Percentiles rank a stretch among this genome's conserved stretches.
Evolutionary conservation across 805 yeast species (phyloP).

Genomic region (Grigorovia transvaalensis): DNA sequence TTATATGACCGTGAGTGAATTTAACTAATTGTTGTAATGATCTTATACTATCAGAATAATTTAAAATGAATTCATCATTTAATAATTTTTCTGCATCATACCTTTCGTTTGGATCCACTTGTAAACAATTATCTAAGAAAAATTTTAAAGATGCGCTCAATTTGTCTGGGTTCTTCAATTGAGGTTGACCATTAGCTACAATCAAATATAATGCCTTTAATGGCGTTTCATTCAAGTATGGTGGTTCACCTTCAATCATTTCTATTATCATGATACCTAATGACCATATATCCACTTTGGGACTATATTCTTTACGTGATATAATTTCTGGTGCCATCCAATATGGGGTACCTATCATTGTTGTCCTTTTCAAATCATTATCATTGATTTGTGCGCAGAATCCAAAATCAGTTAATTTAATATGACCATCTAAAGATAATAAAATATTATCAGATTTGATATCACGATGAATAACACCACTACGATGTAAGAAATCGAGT

Average conservation of each 20-base stretch:
- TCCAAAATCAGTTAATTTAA: conserved; percentile 91
- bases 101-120: conserved; percentile 73
- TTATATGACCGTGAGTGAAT: conserved; percentile 2
- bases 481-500: conserved; percentile 74
- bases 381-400: conserved; percentile 92
- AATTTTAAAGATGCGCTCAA: conserved; percentile 56
- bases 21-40: conserved; percentile 60
- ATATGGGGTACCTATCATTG: conserved; percentile 99
- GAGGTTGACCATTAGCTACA: conserved; percentile 95
- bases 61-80: conserved; percentile 49
- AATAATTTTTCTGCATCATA: conserved; percentile 69
- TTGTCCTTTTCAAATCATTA: conserved; percentile 75
- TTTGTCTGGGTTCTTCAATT: conserved; percentile 77
- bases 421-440: conserved; percentile 72
- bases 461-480: conserved; percentile 92
- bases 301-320: conserved; percentile 87
- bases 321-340: conserved; percentile 99
- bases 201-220: conserved; percentile 85
- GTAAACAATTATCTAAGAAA: conserved; percentile 69
- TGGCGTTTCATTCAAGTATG: conserved; percentile 93
- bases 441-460: conserved; percentile 91
- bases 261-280: conserved; percentile 96
- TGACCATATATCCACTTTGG: conserved; percentile 96
- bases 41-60: conserved; percentile 46
- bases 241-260: conserved; percentile 99